Evolutionary conservation across 2,329 filamentous ascomycete species (phyloP), one percentile per base, ranked within the genome.

Genomic region (Fusarium sp.): DNA sequence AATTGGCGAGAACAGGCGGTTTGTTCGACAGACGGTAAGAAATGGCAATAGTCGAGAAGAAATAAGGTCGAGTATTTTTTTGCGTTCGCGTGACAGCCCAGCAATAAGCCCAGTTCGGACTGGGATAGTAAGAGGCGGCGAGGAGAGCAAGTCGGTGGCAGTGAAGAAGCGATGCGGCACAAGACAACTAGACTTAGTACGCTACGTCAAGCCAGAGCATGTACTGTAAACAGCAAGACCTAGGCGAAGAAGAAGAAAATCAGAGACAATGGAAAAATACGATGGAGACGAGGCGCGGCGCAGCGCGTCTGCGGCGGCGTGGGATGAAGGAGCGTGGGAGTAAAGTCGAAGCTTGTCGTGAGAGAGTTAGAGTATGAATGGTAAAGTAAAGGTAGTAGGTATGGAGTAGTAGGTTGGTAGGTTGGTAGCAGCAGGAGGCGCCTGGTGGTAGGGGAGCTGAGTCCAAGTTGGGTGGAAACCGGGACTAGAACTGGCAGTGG

Each of bases 51-150:
- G 56, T 73, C 68, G 68, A 52, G 51, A 26, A 49, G 59, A 61
- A 59, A 53, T 61, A 63, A 66, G 62, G 56, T 65, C 67, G 67
- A 69, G 37, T 57, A 63, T 64, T 53, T 46, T 37, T 61, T 49
- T 65, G 44, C 65, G 72, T 74, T 76, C 67, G 76, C 71, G 76
- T 77, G 74, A 74, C 69, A 67, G 75, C 67, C 71, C 65, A 74
- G 66, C 56, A 62, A 69, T 57, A 62, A 73, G 58, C 61, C 62
- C 62, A 74, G 69, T 55, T 67, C 58, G 65, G 67, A 62, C 63
- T 75, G 63, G 64, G 58, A 58, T 69, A 65, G 58, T 62, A 41
- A 56, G 54, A 67, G 62, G 58, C 62, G 61, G 58, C 64, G 58
- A 62, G 68, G 71, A 67, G 58, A 74, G 63, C 56, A 71, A 68